Conservation (phyloP, 345 rosid species). For the Syzygium aromaticum region DNA sequence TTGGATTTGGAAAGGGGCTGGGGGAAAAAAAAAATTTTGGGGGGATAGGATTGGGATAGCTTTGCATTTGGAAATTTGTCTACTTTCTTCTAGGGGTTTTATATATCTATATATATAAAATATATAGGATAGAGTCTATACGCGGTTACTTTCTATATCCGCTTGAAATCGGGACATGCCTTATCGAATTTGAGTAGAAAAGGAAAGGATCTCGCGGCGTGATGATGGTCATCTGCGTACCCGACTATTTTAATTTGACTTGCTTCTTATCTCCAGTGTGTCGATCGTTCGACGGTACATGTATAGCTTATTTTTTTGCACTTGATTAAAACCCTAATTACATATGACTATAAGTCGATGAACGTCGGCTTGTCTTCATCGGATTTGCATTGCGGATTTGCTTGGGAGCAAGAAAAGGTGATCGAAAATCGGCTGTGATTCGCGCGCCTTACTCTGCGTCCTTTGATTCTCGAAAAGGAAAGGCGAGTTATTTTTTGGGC, state of each 20-base stretch:
- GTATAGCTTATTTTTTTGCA: background rate
- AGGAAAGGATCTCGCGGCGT: background rate
- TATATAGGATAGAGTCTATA: no score
- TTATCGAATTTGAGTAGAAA: background rate
- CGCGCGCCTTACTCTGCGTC: background rate
- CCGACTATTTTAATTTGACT: no score
- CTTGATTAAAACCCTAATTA: background rate
- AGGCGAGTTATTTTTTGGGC: background rate
- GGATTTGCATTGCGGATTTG: background rate
- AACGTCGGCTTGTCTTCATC: fast-evolving
- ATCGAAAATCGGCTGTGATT: background rate
- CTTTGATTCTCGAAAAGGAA: background rate
- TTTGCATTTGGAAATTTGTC: background rate
- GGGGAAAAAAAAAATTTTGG: background rate
- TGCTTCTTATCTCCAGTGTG: no score
- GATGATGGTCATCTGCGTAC: background rate
- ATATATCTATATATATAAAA: no score
- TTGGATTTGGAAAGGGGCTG: no score
- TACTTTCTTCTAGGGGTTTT: no score
- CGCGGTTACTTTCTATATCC: background rate
- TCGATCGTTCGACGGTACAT: no score
- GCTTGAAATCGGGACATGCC: background rate
- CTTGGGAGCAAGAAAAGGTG: background rate
- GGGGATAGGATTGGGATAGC: background rate
- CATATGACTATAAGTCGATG: background rate